phyloP scores from a whole-genome alignment of 2,329 filamentous ascomycete genomes.

The Rutstroemia sp. region DNA sequence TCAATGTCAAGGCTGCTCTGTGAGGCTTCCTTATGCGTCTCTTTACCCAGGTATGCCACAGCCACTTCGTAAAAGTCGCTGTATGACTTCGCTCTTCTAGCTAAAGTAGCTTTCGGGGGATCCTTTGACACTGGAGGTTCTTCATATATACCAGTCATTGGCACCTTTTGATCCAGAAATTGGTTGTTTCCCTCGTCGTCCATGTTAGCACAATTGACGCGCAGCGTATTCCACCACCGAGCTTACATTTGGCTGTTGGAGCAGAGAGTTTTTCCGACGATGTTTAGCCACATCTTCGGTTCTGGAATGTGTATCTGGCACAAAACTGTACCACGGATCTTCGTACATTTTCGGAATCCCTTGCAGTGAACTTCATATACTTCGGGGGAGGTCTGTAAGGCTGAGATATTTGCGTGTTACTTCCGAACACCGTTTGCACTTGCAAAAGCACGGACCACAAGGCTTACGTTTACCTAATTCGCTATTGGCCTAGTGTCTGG shows the following conservation, averaged over 20 bases:
- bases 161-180: slow-evolving; percentile 43
- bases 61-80: slow-evolving; percentile 66
- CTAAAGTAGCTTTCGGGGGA: slow-evolving; percentile 59
- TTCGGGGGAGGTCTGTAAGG: background rate
- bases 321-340: slow-evolving; percentile 77
- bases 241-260: slow-evolving; percentile 58
- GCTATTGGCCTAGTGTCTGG: background rate
- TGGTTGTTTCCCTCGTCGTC: slow-evolving; percentile 43
- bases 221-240: slow-evolving; percentile 21
- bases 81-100: slow-evolving; percentile 66
- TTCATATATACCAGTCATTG: slow-evolving; percentile 52
- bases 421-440: background rate
- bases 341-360: slow-evolving; percentile 57
- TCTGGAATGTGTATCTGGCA: slow-evolving; percentile 52
- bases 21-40: slow-evolving; percentile 28
- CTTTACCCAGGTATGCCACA: slow-evolving; percentile 46
- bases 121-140: slow-evolving; percentile 46
- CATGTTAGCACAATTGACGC: slow-evolving; percentile 27
- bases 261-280: slow-evolving; percentile 60
- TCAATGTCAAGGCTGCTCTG: slow-evolving; percentile 21
- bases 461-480: background rate
- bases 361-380: background rate
- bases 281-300: slow-evolving; percentile 45
- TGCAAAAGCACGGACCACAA: slow-evolving; percentile 1
- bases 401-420: slow-evolving; percentile 4